A percentile compares a stretch with the other conserved stretches of the same genome.
phyloP scores from a whole-genome alignment of 176 grass and related monocot species.

The Pontederia crassipes region DNA sequence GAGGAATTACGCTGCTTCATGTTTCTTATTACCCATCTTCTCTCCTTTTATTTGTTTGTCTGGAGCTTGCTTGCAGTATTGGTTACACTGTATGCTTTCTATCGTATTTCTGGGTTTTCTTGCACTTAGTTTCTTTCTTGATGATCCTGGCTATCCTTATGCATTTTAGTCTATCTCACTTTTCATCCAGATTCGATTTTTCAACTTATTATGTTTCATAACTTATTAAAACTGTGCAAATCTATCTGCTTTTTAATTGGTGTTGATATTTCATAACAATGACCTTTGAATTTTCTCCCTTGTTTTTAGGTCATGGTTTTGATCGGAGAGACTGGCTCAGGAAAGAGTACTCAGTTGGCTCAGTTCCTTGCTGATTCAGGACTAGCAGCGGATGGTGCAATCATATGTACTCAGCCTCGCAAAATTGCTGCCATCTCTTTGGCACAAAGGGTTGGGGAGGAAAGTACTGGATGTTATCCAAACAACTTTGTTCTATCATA shows the following conservation, averaged over 20 bases:
- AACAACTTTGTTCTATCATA: conserved; percentile 50
- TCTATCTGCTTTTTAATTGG: conserved; percentile 4
- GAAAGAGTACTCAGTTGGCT: conserved; percentile 91
- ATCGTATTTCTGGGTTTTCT: background rate
- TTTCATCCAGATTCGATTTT: background rate
- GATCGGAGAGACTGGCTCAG: conserved; percentile 92
- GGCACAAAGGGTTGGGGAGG: conserved; percentile 68
- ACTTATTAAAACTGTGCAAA: background rate
- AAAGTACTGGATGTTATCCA: conserved; percentile 57
- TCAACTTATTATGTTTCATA: too few relatives aligned
- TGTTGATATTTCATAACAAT: conserved; percentile 2
- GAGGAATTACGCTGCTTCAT: too few relatives aligned
- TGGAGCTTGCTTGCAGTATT: too few relatives aligned
- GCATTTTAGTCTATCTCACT: background rate
- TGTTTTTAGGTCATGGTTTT: conserved; percentile 66
- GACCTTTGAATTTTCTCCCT: background rate
- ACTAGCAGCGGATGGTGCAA: conserved; percentile 44
- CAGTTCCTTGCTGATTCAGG: conserved; percentile 90
- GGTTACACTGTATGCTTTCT: too few relatives aligned
- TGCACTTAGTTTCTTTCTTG: background rate
- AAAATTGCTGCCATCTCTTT: conserved; percentile 78
- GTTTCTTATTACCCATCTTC: too few relatives aligned
- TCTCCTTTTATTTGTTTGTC: too few relatives aligned
- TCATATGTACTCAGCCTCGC: conserved; percentile 88
- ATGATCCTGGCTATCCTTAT: background rate